Conservation (phyloP, 73 alveolate genomes). For the Durusdinium trenchii region DNA sequence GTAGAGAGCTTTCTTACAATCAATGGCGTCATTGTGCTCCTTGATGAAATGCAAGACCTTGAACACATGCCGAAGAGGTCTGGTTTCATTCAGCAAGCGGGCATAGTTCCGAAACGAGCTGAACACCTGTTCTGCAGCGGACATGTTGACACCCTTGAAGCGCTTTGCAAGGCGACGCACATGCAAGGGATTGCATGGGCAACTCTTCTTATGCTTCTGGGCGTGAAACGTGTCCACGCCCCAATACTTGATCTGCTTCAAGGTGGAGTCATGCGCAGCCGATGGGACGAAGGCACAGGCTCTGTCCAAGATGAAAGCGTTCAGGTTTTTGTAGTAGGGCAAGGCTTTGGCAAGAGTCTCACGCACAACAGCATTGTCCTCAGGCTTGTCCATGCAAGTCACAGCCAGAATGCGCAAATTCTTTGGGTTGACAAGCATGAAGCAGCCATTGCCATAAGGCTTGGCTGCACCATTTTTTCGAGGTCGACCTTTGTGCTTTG, state of each 20-base stretch:
- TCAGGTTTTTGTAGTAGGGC: neutral
- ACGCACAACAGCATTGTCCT: neutral
- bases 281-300: slow-evolving; percentile 4
- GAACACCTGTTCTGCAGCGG: slow-evolving; percentile 31
- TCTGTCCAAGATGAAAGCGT: slow-evolving; percentile 7
- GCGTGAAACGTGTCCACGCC: slow-evolving; percentile 8
- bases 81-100: neutral
- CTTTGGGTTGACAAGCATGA: neutral
- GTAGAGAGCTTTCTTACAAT: neutral
- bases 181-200: neutral
- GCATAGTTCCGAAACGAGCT: slow-evolving; percentile 39
- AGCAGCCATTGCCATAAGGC: slow-evolving; percentile 21
- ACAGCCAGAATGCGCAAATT: neutral
- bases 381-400: neutral
- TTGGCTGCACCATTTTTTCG: neutral
- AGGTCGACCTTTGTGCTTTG: neutral
- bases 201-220: neutral
- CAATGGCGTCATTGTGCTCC: neutral
- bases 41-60: neutral
- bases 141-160: neutral
- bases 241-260: slow-evolving; percentile 51
- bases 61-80: slow-evolving; percentile 15
- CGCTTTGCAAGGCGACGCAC: neutral
- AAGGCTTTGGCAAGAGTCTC: neutral
- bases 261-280: neutral